Base-by-base conservation (phyloP, 106 monocot species). In the Platanthera guangdongensis region DNA sequence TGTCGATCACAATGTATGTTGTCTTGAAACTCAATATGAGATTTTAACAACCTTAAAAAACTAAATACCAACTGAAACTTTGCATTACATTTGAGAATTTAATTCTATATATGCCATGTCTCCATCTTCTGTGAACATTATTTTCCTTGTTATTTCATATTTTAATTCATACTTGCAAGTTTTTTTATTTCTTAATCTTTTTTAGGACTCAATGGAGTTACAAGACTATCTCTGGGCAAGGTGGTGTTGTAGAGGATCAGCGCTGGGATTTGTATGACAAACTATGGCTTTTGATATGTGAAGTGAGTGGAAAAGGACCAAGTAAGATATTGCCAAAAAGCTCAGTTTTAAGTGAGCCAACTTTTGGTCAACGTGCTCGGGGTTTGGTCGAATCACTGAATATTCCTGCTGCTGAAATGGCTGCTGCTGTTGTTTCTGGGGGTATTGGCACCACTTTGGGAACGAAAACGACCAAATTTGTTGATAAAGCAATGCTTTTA, bases 381-480 rank as follows among this genome's bases (percentile, higher is more conserved):
- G 94, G 89, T 5, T 82, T 99, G 82, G 99, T 99, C 45, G 99
- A 99, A 79, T 99, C 99, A 22, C 81, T 99, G 74, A 99, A 99
- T 84, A 94, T 99, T 71, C 99, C 99, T 78, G 92, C 99, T 74
- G 94, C 99, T 68, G 99, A 99, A 82, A 92, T 99, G 94, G 94
- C 99, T 83, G 91, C 99, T 73, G 91, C 85, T 51, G 95, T 95
- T 57, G 94, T 99, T 19, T 86, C 92, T 73, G 94, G 94, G 68
- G 92, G 94, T 77, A 86, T 99, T 67, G 82, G 94, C 55, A 83
- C 72, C 76, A 87, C 99, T 71, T 85, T 99, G 72, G 81, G 89
- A 81, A 94, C 92, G 71, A 99, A 92, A 78, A 19, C 90, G 30
- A 87, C 49, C 74, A 99, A 94, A 81, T 71, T 80, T 62, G 65